These are phyloP conservation scores for Vitis cinerea DNA, from an alignment of 164 flowering plant genomes.

Conservation along the genomic window DNA sequence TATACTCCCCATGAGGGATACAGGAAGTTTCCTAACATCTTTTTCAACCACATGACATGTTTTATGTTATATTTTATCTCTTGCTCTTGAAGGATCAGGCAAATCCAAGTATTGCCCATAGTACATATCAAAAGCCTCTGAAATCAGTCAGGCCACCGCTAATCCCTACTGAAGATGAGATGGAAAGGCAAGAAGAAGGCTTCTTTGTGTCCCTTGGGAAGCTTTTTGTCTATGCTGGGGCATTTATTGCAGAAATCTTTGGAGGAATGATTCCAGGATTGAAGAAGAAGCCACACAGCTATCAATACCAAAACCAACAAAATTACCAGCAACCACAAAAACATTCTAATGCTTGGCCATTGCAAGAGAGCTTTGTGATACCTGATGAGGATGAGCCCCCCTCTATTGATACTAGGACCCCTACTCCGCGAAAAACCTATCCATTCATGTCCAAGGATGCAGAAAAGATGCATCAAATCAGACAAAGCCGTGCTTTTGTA, in stretches of 20 bases:
- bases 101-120: constrained; percentile 24
- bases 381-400: constrained; percentile 91
- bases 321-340: constrained; percentile 41
- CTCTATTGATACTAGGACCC: constrained; percentile 67
- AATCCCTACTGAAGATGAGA: constrained; percentile 70
- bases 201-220: constrained; percentile 64
- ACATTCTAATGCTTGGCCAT: constrained; percentile 59
- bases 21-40: neutral
- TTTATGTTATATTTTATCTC: neutral
- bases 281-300: constrained; percentile 39
- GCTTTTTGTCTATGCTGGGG: constrained; percentile 50
- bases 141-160: constrained; percentile 75
- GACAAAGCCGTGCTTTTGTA: constrained; percentile 55
- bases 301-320: constrained; percentile 33
- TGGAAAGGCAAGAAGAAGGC: constrained; percentile 76
- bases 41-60: neutral
- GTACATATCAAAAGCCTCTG: constrained; percentile 59
- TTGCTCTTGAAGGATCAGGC: constrained; percentile 38
- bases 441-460: constrained; percentile 87
- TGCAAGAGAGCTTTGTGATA: constrained; percentile 82
- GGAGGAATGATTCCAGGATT: constrained; percentile 65
- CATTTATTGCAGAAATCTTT: constrained; percentile 49
- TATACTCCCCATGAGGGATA: neutral
- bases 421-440: constrained; percentile 83
- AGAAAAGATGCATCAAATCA: constrained; percentile 62